Base-by-base conservation (phyloP, 177 flowering plant genomes). In the Vitis hybrid region DNA sequence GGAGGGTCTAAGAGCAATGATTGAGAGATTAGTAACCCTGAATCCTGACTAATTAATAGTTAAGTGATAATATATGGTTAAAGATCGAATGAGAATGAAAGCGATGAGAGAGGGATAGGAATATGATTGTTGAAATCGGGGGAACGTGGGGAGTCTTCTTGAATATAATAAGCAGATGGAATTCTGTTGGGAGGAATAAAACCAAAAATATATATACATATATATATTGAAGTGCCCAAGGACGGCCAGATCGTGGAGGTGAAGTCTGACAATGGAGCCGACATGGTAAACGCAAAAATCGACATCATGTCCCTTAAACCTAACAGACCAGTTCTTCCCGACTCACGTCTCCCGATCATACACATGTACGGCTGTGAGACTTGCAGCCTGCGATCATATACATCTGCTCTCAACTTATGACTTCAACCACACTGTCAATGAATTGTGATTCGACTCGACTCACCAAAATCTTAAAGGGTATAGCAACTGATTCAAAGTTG, bases 191-290 rank as follows among this genome's bases (percentile, higher is more conserved):
- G n/a, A n/a, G 50, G 64, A 66, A 79, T 75, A 4, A 71, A 70
- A 62, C 4, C 30, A 55, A 3, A 58, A 27, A 27, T 0, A 27
- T 27, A 27, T 27, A 27, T 27, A 27, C 30, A 27, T 27, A 27
- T 27, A 27, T 27, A 27, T 27, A 27, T 27, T 27, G 30, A 27
- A 27, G 30, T 0, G 63, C 17, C 7, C 2, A 66, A 63, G 78
- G 84, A 49, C 84, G 80, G 86, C 80, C 49, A 73, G 64, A 72
- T 74, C 77, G 85, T 82, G 86, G 77, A 69, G 71, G 56, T 72
- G 74, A 63, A 65, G 72, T 65, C 51, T 74, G 76, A 76, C 56
- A 76, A 66, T 73, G 48, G 54, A 4, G 63, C 74, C 66, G 79
- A 79, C 85, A 82, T 24, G 61, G 71, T 63, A 73, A 77, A 79